Conservation (phyloP, 805 yeast genomes). For the Metschnikowia amazonensis region DNA sequence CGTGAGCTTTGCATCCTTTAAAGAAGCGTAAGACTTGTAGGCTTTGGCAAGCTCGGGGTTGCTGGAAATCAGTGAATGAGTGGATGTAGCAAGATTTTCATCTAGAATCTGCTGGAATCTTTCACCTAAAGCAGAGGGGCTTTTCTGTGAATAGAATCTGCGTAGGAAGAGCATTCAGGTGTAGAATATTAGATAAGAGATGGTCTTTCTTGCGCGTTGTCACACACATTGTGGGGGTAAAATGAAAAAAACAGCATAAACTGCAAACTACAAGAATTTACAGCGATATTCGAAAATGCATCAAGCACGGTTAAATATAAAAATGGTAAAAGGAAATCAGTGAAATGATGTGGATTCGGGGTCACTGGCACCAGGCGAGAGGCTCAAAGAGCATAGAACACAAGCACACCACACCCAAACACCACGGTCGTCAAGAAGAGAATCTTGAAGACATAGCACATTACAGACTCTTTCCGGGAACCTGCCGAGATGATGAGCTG, state of each 20-base stretch:
- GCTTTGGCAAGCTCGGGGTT: slow-evolving; percentile 2
- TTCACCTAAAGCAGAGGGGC: slow-evolving; percentile 25
- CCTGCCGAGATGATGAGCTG: slow-evolving; percentile 38
- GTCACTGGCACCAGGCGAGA: slow-evolving; percentile 4
- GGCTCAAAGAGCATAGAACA: slow-evolving; percentile 30
- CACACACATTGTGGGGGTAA: background rate
- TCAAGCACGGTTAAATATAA: slow-evolving; percentile 1
- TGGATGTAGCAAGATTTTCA: slow-evolving; percentile 20
- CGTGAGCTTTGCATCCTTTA: slow-evolving; percentile 5
- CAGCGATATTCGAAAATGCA: background rate
- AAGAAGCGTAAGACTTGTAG: background rate
- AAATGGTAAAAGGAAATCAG: background rate
- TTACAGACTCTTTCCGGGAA: slow-evolving; percentile 32
- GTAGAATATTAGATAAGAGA: background rate
- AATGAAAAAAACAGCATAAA: background rate
- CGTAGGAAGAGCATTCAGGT: background rate
- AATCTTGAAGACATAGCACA: slow-evolving; percentile 30
- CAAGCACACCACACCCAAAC: slow-evolving; percentile 31
- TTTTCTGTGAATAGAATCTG: background rate
- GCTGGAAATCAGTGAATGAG: slow-evolving; percentile 8
- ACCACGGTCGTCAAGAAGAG: slow-evolving; percentile 28
- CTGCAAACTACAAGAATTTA: background rate
- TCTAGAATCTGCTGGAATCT: slow-evolving; percentile 35
- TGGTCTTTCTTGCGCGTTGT: background rate
- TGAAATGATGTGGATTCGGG: background rate